phyloP scores from a whole-genome alignment of 768 basidiomycete genomes.

The Leccinum obscurum region DNA sequence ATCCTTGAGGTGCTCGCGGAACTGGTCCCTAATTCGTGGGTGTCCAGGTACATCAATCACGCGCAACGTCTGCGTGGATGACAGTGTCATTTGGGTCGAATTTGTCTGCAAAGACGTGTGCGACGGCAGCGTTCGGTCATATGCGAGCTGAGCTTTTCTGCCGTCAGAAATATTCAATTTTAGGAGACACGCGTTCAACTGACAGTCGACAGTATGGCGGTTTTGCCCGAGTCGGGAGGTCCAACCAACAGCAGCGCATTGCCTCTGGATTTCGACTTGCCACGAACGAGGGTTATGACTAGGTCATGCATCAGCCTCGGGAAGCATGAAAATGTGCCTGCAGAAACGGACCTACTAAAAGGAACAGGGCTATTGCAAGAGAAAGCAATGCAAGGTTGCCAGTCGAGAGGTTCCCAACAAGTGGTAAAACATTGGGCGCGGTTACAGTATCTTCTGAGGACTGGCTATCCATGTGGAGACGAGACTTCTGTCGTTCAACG shows the following conservation, averaged over 20 bases:
- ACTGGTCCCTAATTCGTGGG: constrained; percentile 74
- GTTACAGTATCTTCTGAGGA: constrained; percentile 7
- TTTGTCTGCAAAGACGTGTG: constrained; percentile 81
- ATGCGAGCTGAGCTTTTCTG: constrained; percentile 53
- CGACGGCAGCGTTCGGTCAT: constrained; percentile 61
- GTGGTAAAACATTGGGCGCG: constrained; percentile 38
- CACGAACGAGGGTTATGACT: constrained; percentile 42
- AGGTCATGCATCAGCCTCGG: constrained; percentile 35
- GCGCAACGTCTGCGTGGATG: constrained; percentile 45
- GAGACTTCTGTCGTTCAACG: not conserved
- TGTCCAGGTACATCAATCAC: constrained; percentile 85
- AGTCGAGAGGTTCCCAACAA: constrained; percentile 40
- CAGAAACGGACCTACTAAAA: constrained; percentile 43
- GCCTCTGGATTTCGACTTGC: constrained; percentile 48
- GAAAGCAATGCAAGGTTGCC: constrained; percentile 43
- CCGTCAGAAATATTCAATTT: constrained; percentile 8
- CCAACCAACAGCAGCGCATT: constrained; percentile 76
- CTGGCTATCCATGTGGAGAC: constrained; percentile 15
- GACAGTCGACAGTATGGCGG: constrained; percentile 71
- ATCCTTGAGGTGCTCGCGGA: constrained; percentile 59
- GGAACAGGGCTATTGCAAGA: constrained; percentile 42
- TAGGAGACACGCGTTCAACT: constrained; percentile 26
- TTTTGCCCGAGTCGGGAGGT: constrained; percentile 77
- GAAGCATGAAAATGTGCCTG: not conserved
- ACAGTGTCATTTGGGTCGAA: constrained; percentile 46